These are phyloP conservation scores for Phaeosphaeriaceae sp. DNA, from an alignment of 2,329 filamentous ascomycete species.

Conservation along the genomic window DNA sequence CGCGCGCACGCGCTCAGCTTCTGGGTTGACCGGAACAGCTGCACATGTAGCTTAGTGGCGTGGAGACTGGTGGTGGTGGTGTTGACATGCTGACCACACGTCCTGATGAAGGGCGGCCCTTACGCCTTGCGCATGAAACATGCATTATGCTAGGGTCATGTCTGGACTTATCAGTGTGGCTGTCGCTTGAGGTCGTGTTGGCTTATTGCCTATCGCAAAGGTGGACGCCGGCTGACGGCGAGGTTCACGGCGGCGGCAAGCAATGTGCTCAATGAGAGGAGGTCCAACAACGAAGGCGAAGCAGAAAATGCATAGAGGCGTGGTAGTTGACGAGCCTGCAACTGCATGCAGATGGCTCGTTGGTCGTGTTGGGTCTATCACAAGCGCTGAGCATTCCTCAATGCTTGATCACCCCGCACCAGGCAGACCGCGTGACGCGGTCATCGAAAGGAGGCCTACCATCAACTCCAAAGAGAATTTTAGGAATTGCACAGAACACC, in stretches of 20 bases:
- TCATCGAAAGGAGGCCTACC: not conserved
- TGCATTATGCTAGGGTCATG: not conserved
- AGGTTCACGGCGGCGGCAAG: not conserved
- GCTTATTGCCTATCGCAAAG: not conserved
- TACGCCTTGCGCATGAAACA: not conserved
- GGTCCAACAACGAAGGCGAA: not conserved
- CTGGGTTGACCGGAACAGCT: not conserved
- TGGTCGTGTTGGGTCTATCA: not conserved
- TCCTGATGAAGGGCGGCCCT: not conserved
- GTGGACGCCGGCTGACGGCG: not conserved
- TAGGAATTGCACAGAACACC: not conserved
- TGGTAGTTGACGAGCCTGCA: not conserved
- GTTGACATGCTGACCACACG: not conserved
- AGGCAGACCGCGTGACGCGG: not conserved
- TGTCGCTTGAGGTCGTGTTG: not conserved
- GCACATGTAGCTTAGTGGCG: constrained; percentile 2
- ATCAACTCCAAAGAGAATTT: not conserved
- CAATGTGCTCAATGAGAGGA: not conserved
- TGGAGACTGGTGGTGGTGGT: not conserved
- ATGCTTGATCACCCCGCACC: not conserved
- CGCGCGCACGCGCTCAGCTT: not conserved
- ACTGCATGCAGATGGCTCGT: not conserved
- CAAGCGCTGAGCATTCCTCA: not conserved
- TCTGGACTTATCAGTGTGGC: not conserved
- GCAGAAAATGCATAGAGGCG: not conserved